Conservation (phyloP, 1,284 basidiomycete species). For the Ceraceosorus guamensis region DNA sequence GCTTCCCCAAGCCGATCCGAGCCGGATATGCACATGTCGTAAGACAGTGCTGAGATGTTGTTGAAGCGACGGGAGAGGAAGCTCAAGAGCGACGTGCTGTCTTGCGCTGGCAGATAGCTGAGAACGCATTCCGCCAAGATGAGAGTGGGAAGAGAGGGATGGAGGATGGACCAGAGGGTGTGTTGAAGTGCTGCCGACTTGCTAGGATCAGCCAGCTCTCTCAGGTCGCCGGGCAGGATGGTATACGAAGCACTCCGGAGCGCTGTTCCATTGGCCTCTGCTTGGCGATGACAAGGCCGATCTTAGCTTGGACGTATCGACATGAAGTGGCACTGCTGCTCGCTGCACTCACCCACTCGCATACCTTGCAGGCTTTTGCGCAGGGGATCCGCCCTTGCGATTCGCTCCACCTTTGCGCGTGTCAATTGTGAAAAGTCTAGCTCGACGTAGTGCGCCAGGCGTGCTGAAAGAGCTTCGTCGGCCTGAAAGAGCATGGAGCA, state of each 20-base stretch:
- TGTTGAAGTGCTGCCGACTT: too few relatives aligned
- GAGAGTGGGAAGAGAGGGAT: constrained; percentile 25
- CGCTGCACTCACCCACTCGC: constrained; percentile 3
- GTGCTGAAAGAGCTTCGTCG: constrained; percentile 38
- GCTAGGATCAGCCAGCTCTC: constrained; percentile 6
- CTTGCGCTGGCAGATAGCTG: constrained; percentile 29
- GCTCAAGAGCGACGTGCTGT: constrained; percentile 22
- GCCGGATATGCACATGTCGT: constrained; percentile 42
- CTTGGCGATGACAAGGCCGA: too few relatives aligned
- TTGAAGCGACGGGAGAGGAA: constrained; percentile 14
- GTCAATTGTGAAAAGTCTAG: constrained; percentile 83
- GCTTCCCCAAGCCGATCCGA: constrained; percentile 7
- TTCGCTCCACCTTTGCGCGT: constrained; percentile 70
- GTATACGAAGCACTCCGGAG: neutral
- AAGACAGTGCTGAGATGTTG: constrained; percentile 21
- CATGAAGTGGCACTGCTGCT: too few relatives aligned
- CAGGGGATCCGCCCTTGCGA: constrained; percentile 53
- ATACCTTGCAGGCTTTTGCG: neutral
- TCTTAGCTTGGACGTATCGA: too few relatives aligned
- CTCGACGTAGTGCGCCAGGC: constrained; percentile 64
- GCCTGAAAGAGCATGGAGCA: constrained; percentile 53
- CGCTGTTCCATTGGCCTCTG: too few relatives aligned
- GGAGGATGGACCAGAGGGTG: constrained; percentile 17
- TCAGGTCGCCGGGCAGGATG: constrained; percentile 5
- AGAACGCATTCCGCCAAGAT: constrained; percentile 46